phyloP scores from a whole-genome alignment of 139 green algal species.

The Ettlia oleoabundans region DNA sequence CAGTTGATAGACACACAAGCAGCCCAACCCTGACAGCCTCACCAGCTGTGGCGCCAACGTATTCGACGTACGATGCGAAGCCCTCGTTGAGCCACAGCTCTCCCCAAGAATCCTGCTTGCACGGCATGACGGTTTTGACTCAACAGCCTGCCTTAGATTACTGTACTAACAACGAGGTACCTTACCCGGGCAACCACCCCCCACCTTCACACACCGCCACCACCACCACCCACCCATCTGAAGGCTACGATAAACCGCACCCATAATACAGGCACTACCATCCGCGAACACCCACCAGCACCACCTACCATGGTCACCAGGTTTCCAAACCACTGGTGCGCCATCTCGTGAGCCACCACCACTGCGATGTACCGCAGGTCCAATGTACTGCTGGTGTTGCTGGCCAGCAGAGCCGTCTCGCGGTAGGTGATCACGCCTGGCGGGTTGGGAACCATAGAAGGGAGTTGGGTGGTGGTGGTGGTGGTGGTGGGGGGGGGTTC shows the following conservation, averaged over 20 bases:
- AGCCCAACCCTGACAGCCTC: neutral
- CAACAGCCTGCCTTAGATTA: no score
- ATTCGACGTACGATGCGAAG: conserved; percentile 87
- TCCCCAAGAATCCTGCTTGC: conserved; percentile 68
- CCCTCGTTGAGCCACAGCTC: conserved; percentile 96
- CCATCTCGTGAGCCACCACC: conserved; percentile 87
- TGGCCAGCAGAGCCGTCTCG: conserved; percentile 79
- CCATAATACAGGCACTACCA: neutral
- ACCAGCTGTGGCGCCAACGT: conserved; percentile 58
- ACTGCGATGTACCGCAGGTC: conserved; percentile 54
- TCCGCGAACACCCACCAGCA: neutral
- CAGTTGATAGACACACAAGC: neutral
- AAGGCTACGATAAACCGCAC: neutral
- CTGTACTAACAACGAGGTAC: no score
- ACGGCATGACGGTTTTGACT: no score
- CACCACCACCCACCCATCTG: neutral
- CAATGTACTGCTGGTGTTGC: conserved; percentile 17
- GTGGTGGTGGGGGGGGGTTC: no score
- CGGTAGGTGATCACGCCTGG: conserved; percentile 74
- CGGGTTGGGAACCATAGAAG: neutral
- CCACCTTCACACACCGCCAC: no score
- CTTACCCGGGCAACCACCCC: no score
- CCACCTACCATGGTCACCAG: conserved; percentile 77
- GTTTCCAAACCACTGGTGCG: conserved; percentile 87
- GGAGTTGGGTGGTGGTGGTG: no score